These are phyloP conservation scores for Phytophthora boehmeriae DNA, from an alignment of 352 stramenopile species.

Conservation along the genomic window DNA sequence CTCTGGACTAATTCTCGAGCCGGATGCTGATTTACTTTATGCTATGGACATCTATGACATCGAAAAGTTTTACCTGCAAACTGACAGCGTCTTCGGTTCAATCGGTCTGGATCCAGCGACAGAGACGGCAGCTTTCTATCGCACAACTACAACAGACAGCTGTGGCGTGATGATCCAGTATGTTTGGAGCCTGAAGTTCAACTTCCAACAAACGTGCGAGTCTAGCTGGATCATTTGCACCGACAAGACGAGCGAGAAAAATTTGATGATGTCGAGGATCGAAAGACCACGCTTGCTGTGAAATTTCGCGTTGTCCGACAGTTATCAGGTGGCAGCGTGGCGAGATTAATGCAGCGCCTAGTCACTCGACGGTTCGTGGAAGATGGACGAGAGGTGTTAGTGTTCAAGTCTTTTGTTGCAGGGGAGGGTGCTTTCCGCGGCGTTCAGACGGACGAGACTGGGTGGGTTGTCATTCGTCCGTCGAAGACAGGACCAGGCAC, in stretches of 20 bases:
- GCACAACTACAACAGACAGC: background rate
- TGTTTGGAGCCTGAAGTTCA: constrained; percentile 3
- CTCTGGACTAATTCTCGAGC: background rate
- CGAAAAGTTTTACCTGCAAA: constrained; percentile 1
- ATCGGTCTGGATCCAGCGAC: constrained; percentile 1
- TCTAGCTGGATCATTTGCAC: constrained; percentile 5
- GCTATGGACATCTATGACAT: constrained; percentile 6
- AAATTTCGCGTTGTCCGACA: constrained; percentile 5
- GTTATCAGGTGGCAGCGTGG: background rate
- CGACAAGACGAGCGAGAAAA: constrained; percentile 3
- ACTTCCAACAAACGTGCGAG: background rate
- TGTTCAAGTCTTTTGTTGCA: constrained; percentile 13
- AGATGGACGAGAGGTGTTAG: background rate
- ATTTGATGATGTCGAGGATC: background rate
- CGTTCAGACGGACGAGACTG: constrained; percentile 10
- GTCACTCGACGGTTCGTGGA: constrained; percentile 14
- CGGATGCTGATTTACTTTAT: constrained; percentile 5
- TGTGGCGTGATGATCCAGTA: background rate
- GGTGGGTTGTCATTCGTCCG: constrained; percentile 3
- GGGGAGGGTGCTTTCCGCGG: constrained; percentile 10
- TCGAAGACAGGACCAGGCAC: background rate
- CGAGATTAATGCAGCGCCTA: constrained; percentile 7
- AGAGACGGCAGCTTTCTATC: background rate
- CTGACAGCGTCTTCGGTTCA: background rate
- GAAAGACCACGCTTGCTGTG: background rate